Evolutionary conservation across 805 yeast species (phyloP), one percentile per base, ranked within the genome.

Genomic region (Pichia californica): DNA sequence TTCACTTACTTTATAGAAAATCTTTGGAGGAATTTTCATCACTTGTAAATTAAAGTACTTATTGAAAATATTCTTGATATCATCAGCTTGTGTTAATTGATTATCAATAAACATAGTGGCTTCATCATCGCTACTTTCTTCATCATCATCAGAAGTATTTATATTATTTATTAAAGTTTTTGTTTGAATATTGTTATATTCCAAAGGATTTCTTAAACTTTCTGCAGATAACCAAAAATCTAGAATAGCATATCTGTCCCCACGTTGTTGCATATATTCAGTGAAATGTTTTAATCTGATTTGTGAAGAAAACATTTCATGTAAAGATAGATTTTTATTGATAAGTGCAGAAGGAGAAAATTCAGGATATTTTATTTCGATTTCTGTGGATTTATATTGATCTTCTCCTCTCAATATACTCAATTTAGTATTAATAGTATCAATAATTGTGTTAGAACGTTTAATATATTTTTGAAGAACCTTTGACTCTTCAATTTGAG

Each of bases 151-250:
- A 19, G 10, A 30, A 6, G 3, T 15, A 13, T 13, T 28, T 32
- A 19, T 6, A 21, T 18, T 29, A 5, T 14, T n/a, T 16, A 19
- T 8, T 4, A 16, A 13, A 3, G 11, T 15, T 13, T 26, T 33
- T 13, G 6, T 21, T 3, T 30, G 26, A 4, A 32, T 25, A n/a
- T 31, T 38, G 33, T 46, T 47, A 20, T 46, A 50, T 48, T 80
- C 86, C 15, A 88, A 59, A 0, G 96, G 95, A 38, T 83, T 83
- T 52, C 79, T 77, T 31, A 86, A 71, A 0, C 74, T 68, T 47
- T 86, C 83, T 3, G 87, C 81, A 2, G 76, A 71, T 5, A 74
- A 57, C 87, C 88, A 84, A 47, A 77, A 79, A 35, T 79, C 80
- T 4, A 87, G 54, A 25, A 79, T 55, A 0, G 62, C 62, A 1